Evolutionary conservation across 2,329 filamentous ascomycete genomes (phyloP).

Genomic region (Monilinia fructigena): DNA sequence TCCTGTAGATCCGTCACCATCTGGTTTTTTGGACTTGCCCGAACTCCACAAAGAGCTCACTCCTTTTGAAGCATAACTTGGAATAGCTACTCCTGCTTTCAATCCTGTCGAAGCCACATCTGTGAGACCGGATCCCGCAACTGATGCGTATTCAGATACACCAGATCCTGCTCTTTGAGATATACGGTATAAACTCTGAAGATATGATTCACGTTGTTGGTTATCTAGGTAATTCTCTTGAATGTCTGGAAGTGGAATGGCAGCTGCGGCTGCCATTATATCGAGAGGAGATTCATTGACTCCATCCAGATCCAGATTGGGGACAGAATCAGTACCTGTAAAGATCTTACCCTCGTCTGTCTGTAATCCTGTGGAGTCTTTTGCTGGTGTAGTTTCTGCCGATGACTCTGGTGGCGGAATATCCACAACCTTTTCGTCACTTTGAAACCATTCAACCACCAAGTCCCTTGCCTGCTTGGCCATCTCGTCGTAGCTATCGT

Average conservation of each 20-base stretch:
- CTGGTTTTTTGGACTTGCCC: neutral
- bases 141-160: conserved; percentile 19
- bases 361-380: neutral
- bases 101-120: conserved; percentile 12
- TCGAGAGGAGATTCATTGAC: conserved; percentile 16
- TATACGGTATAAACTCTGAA: conserved; percentile 21
- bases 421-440: conserved; percentile 15
- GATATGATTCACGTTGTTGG: conserved; percentile 21
- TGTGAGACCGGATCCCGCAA: conserved; percentile 5
- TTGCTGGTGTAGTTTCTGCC: neutral
- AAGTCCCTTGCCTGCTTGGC: conserved; percentile 25
- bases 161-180: conserved; percentile 19
- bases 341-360: conserved; percentile 1
- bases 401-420: conserved; percentile 12
- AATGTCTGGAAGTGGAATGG: conserved; percentile 18
- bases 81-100: conserved; percentile 17
- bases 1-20: neutral
- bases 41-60: conserved; percentile 19
- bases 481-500: conserved; percentile 32
- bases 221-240: conserved; percentile 21
- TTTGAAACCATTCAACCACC: conserved; percentile 28
- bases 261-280: conserved; percentile 17
- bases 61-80: conserved; percentile 16
- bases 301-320: conserved; percentile 10
- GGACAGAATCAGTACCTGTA: conserved; percentile 4